Evolutionary conservation across 805 yeast species (phyloP).

Genomic region (Pichia eremophila): DNA sequence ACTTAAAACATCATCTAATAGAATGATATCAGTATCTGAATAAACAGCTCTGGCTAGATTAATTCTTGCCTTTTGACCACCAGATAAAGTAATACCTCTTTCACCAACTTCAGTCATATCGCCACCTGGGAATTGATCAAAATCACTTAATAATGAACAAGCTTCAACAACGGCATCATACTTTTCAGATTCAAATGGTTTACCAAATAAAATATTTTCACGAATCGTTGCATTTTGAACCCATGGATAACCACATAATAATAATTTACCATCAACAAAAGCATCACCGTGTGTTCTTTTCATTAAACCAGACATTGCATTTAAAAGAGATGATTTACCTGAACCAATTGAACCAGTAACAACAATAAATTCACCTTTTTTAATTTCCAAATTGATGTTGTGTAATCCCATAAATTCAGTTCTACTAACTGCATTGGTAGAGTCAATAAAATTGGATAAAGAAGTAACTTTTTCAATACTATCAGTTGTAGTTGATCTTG

Average conservation of each 20-base stretch:
- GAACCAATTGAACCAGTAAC: constrained; percentile 60
- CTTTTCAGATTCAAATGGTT: constrained; percentile 36
- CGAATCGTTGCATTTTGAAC: constrained; percentile 71
- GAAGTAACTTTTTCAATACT: background rate
- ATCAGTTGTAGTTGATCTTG: background rate
- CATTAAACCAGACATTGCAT: constrained; percentile 69
- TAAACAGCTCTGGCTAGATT: constrained; percentile 64
- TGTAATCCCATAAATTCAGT: constrained; percentile 35
- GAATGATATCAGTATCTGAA: constrained; percentile 45
- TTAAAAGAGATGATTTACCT: constrained; percentile 67
- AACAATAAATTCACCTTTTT: constrained; percentile 62
- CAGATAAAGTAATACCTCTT: constrained; percentile 77
- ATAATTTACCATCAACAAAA: constrained; percentile 40
- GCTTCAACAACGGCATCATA: constrained; percentile 50
- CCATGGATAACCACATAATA: constrained; percentile 66
- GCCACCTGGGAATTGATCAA: constrained; percentile 61
- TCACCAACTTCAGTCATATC: constrained; percentile 79
- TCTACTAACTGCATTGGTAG: background rate
- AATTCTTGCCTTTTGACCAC: constrained; percentile 80
- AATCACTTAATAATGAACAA: constrained; percentile 60
- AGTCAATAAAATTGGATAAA: background rate
- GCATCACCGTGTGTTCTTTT: constrained; percentile 42
- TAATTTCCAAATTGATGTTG: constrained; percentile 43
- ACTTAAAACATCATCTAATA: constrained; percentile 57
- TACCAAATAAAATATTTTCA: constrained; percentile 67